A percentile compares a stretch with the other conserved stretches of the same genome.
These are phyloP conservation scores for Cryptomeria japonica DNA, from an alignment of 75 land plant species.

Conservation along the genomic window DNA sequence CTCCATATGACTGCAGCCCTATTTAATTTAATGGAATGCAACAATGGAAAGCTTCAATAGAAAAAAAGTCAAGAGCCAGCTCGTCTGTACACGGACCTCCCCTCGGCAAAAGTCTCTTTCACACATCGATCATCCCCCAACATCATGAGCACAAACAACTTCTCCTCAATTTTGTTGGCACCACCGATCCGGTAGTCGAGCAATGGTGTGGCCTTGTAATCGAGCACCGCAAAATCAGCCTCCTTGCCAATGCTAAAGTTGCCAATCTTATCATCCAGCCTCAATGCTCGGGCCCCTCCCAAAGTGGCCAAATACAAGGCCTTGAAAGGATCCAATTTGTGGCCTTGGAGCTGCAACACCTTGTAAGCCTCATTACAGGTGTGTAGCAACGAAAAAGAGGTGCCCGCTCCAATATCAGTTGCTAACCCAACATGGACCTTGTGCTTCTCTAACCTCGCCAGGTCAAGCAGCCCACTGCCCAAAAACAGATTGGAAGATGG, in stretches of 20 bases:
- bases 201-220: conserved; percentile 12
- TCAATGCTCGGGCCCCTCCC: conserved; percentile 14
- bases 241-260: conserved; percentile 3
- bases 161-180: conserved; percentile 10
- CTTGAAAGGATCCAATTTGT: conserved; percentile 16
- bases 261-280: conserved; percentile 9
- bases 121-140: conserved; percentile 21
- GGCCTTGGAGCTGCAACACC: conserved; percentile 22
- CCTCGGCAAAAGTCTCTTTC: conserved; percentile 14
- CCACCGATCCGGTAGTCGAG: conserved; percentile 1
- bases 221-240: conserved; percentile 24
- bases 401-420: conserved; percentile 22
- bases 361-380: conserved; percentile 18
- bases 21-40: too few relatives aligned
- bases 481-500: conserved; percentile 22
- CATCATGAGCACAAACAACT: conserved; percentile 22
- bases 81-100: conserved; percentile 6
- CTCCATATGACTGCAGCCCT: too few relatives aligned
- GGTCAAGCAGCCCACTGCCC: conserved; percentile 24
- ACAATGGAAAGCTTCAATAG: too few relatives aligned
- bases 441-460: neutral
- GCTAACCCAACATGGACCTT: conserved; percentile 10
- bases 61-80: too few relatives aligned
- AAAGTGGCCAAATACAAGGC: conserved; percentile 24
- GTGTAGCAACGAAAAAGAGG: conserved; percentile 17